Evolutionary conservation across 2,329 filamentous ascomycete genomes (phyloP), one percentile per base, ranked within the genome.

Genomic region (Phialocephala subalpina): DNA sequence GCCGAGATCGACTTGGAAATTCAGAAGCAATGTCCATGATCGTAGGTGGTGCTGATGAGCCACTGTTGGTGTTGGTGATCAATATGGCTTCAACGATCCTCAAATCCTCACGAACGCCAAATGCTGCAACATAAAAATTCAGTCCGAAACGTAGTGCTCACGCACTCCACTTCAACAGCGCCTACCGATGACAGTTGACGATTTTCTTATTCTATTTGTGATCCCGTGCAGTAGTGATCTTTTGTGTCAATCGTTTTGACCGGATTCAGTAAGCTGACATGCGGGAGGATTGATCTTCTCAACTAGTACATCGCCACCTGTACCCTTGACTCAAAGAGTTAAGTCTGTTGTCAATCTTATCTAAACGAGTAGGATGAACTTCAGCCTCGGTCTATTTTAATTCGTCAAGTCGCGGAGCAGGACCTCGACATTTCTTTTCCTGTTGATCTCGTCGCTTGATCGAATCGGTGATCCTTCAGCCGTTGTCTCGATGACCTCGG

Each of bases 81-180:
- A n/a, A n/a, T n/a, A n/a, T n/a, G n/a, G n/a, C n/a, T n/a, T n/a
- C n/a, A n/a, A n/a, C n/a, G 18, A 42, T n/a, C 12, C 4, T 42
- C 38, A 11, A 49, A 22, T 27, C 25, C n/a, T 3, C 20, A 49
- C 5, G 20, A 49, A 11, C 20, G 20, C 45, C 20, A 7, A 7
- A 8, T 12, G 22, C 20, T 11, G 11, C n/a, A 9, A 27, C 45
- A 5, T 49, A 2, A 14, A 22, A 49, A 22, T 27, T 49, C 45
- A 25, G 20, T 49, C 45, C 12, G n/a, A 25, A 25, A 49, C 45
- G 25, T 49, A 49, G 45, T 49, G 45, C 45, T 49, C 45, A 49
- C 45, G 22, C 45, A 25, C n/a, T 7, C 9, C 7, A 8, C 20
- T 18, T 42, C 40, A 42, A 42, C 20, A 49, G 7, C 20, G 20